Percentiles rank a stretch among this genome's conserved stretches.
Evolutionary conservation across 176 grass and related monocot species (phyloP).

Genomic region (Aegilops longissima): DNA sequence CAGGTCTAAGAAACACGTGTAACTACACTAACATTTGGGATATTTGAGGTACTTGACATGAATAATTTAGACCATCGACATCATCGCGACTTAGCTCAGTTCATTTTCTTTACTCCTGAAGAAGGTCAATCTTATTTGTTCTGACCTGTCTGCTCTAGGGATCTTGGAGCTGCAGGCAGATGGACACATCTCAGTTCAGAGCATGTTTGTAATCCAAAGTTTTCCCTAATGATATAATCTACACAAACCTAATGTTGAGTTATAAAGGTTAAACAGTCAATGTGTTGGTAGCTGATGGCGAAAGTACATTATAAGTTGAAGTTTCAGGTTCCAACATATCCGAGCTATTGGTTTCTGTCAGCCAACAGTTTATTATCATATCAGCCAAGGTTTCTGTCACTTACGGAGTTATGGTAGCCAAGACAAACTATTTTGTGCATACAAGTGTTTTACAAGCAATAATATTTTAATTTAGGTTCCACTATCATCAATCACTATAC

Average conservation of each 20-base stretch:
- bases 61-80: conserved; percentile 29
- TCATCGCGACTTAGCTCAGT: conserved; percentile 25
- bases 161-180: conserved; percentile 47
- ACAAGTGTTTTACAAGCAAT: background rate
- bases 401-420: background rate
- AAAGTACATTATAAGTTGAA: background rate
- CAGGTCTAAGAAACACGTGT: conserved; percentile 4
- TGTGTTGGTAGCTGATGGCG: background rate
- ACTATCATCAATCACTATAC: background rate
- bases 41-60: conserved; percentile 24
- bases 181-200: conserved; percentile 25
- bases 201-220: background rate
- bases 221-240: background rate
- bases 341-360: background rate
- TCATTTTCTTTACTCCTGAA: background rate
- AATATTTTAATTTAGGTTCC: background rate
- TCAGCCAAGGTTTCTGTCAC: background rate
- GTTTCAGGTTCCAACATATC: background rate
- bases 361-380: background rate
- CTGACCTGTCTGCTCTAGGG: conserved; percentile 46
- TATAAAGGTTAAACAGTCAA: background rate
- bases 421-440: background rate
- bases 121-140: conserved; percentile 23
- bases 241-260: background rate
- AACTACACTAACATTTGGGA: conserved; percentile 37